Evolutionary conservation across 768 basidiomycete genomes (phyloP), one percentile per base, ranked within the genome.

Genomic region (Nidularia pulvinata): DNA sequence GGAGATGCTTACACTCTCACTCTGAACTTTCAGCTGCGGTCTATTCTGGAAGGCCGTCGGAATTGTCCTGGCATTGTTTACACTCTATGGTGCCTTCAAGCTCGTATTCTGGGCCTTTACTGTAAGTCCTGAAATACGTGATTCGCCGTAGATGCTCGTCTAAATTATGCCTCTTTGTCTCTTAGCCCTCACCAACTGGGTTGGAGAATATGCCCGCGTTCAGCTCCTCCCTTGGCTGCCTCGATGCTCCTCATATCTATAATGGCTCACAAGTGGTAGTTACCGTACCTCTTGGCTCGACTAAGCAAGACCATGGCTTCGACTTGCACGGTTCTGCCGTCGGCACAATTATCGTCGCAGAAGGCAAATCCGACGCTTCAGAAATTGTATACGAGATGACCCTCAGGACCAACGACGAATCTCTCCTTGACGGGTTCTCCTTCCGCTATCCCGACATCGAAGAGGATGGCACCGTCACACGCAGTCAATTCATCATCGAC

Each of bases 121-220:
- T 43, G 83, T 82, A 55, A 51, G 71, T 65, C 7, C 46, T 33
- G n/a, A 35, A n/a, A n/a, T n/a, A n/a, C n/a, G n/a, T n/a, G n/a
- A n/a, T n/a, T n/a, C n/a, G n/a, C n/a, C n/a, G n/a, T n/a, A n/a
- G n/a, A n/a, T n/a, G n/a, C n/a, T n/a, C n/a, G n/a, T n/a, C n/a
- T n/a, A n/a, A n/a, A n/a, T n/a, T n/a, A n/a, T n/a, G n/a, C n/a
- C n/a, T n/a, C n/a, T n/a, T n/a, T 34, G 19, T 49, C 13, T 16
- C 33, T 11, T 56, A 84, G 83, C 74, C 76, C 36, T 60, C 72
- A 0, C 76, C 78, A 1, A 79, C 79, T 37, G 81, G 81, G 9
- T 67, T 84, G 5, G 83, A 85, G 58, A 62, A 67, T n/a, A 80
- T 84, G 76, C 84, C 84, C 0, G 71, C 63, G 30, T 85, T 76